Evolutionary conservation across 768 basidiomycete species (phyloP).

Genomic region (Mycena pura): DNA sequence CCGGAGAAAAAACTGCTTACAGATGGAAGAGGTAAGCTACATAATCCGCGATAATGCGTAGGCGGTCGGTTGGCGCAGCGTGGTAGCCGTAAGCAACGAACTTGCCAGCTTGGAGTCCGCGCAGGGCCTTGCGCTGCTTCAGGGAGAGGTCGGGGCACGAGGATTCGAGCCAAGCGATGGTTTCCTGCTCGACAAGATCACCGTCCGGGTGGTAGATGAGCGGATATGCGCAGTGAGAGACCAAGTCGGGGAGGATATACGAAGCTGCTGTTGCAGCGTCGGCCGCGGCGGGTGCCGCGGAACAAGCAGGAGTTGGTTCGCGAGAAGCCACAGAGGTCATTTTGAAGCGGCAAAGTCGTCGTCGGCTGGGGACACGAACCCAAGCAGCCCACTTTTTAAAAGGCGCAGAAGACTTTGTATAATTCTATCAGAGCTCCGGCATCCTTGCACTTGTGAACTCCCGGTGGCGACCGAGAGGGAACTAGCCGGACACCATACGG

Average conservation of each 20-base stretch:
- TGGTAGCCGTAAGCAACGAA: slow-evolving; percentile 72
- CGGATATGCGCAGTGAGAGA: slow-evolving; percentile 56
- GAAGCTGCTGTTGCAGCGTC: slow-evolving; percentile 32
- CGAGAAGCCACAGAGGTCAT: not conserved
- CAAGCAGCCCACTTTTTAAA: slow-evolving; percentile 9
- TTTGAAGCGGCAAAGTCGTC: not conserved
- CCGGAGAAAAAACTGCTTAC: slow-evolving; percentile 37
- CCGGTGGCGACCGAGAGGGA: slow-evolving; percentile 3
- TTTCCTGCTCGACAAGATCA: slow-evolving; percentile 52
- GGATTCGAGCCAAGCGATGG: slow-evolving; percentile 57
- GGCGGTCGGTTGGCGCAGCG: slow-evolving; percentile 57
- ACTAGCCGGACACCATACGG: slow-evolving; percentile 14
- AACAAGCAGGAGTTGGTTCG: too few relatives aligned
- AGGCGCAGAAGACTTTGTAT: not conserved
- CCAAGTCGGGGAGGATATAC: slow-evolving; percentile 62
- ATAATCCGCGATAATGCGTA: slow-evolving; percentile 72
- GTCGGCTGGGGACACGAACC: not conserved
- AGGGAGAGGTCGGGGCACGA: slow-evolving; percentile 52
- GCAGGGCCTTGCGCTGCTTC: slow-evolving; percentile 54
- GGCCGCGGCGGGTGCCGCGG: too few relatives aligned
- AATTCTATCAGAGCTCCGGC: slow-evolving; percentile 19
- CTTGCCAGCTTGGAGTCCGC: slow-evolving; percentile 68
- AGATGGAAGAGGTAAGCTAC: slow-evolving; percentile 66
- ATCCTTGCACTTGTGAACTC: slow-evolving; percentile 5
- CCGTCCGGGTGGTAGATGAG: slow-evolving; percentile 52